phyloP scores from a whole-genome alignment of 176 grass and related monocot species.

The Ensete ventricosum region DNA sequence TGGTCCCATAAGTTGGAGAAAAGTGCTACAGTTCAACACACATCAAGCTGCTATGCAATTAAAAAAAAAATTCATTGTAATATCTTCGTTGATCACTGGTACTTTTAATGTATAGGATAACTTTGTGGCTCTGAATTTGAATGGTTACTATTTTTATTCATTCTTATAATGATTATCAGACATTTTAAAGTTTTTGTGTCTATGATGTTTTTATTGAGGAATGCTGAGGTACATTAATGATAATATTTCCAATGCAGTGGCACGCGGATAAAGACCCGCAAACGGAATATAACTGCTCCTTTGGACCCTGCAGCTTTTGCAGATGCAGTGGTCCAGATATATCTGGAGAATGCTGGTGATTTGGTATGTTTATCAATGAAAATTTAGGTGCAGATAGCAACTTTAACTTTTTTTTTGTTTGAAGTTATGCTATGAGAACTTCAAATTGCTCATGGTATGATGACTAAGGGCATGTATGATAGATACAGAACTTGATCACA shows the following conservation, averaged over 20 bases:
- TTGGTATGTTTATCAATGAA: conserved; percentile 31
- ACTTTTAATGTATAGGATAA: too few species aligned
- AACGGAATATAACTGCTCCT: conserved; percentile 79
- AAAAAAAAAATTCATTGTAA: too few species aligned
- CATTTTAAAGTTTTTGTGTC: not conserved
- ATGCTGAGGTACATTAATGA: not conserved
- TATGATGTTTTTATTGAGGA: not conserved
- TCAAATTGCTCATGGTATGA: too few species aligned
- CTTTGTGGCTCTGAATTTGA: too few species aligned
- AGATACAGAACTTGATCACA: too few species aligned
- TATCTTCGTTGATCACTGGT: too few species aligned
- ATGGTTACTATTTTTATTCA: too few species aligned
- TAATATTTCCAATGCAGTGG: conserved; percentile 42
- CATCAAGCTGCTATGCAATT: too few species aligned
- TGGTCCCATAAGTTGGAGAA: too few species aligned
- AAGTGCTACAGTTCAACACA: too few species aligned
- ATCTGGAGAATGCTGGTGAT: conserved; percentile 92
- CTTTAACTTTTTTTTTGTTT: not conserved
- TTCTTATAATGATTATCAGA: too few species aligned
- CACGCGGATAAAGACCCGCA: conserved; percentile 98
- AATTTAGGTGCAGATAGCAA: not conserved
- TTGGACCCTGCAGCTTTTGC: conserved; percentile 91
- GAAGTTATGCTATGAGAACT: not conserved
- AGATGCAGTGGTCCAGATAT: conserved; percentile 97
- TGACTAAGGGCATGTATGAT: too few species aligned